Percentiles rank a stretch among this genome's conserved stretches.
These are phyloP conservation scores for Castanospermum australe DNA, from an alignment of 306 rosid genomes.

Conservation along the genomic window DNA sequence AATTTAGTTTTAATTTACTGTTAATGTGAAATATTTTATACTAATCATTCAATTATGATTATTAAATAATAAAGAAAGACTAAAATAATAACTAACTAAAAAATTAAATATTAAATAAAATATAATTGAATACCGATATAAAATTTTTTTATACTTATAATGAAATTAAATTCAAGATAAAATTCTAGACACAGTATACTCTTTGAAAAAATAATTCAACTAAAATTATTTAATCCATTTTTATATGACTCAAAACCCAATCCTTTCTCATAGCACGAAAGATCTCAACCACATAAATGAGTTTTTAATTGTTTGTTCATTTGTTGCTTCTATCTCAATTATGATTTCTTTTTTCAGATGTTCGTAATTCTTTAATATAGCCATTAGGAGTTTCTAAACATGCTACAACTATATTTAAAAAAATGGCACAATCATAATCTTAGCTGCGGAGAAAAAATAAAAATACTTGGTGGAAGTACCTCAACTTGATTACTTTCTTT, in stretches of 20 bases:
- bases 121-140: no score
- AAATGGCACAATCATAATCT: no score
- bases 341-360: background rate
- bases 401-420: background rate
- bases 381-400: background rate
- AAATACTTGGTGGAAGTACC: background rate
- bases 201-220: no score
- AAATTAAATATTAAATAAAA: no score
- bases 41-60: no score
- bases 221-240: background rate
- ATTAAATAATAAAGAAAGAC: no score
- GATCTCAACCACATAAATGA: background rate
- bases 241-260: background rate
- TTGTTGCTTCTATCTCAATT: background rate
- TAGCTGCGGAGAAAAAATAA: background rate
- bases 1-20: no score
- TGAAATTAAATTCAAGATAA: no score
- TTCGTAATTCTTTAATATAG: background rate
- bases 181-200: no score
- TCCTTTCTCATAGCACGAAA: background rate
- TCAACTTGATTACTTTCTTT: background rate
- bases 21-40: no score
- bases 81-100: no score
- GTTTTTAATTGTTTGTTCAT: background rate
- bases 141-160: no score